These are phyloP conservation scores for Hyphodiscus sp. DNA, from an alignment of 2,329 filamentous ascomycete genomes.

Conservation along the genomic window DNA sequence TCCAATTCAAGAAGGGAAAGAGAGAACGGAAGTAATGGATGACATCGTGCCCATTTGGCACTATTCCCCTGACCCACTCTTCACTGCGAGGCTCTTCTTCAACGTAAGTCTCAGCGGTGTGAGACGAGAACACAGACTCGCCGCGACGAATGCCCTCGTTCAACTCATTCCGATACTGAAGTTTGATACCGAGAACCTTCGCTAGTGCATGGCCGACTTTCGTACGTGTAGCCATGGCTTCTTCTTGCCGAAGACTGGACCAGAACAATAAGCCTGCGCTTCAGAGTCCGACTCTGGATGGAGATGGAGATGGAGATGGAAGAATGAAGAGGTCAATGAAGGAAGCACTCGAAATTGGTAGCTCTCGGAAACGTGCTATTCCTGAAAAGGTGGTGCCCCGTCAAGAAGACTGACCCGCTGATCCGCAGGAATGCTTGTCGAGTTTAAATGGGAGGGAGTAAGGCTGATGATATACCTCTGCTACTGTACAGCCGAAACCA, in stretches of 20 bases:
- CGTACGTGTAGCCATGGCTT: slow-evolving; percentile 26
- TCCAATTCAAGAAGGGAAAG: slow-evolving; percentile 90
- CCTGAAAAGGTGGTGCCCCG: background rate
- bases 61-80: slow-evolving; percentile 63
- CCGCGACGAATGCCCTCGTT: slow-evolving; percentile 60
- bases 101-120: slow-evolving; percentile 70
- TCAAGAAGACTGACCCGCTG: background rate
- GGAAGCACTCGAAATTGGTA: background rate
- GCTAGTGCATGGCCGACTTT: slow-evolving; percentile 69
- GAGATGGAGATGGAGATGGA: background rate
- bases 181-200: slow-evolving; percentile 75
- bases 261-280: background rate
- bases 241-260: too few species aligned
- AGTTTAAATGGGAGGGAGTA: slow-evolving; percentile 1
- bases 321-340: background rate
- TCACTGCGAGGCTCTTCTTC: slow-evolving; percentile 70
- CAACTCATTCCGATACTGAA: slow-evolving; percentile 59
- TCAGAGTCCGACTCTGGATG: background rate
- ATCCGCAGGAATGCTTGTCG: slow-evolving; percentile 8
- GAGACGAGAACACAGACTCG: slow-evolving; percentile 71
- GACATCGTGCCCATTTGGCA: slow-evolving; percentile 52
- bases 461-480: slow-evolving; percentile 15
- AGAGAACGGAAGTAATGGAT: slow-evolving; percentile 59
- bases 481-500: slow-evolving; percentile 1
- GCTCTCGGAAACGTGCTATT: background rate